Evolutionary conservation across 106 monocot species (phyloP).

Genomic region (Platanthera zijinensis): DNA sequence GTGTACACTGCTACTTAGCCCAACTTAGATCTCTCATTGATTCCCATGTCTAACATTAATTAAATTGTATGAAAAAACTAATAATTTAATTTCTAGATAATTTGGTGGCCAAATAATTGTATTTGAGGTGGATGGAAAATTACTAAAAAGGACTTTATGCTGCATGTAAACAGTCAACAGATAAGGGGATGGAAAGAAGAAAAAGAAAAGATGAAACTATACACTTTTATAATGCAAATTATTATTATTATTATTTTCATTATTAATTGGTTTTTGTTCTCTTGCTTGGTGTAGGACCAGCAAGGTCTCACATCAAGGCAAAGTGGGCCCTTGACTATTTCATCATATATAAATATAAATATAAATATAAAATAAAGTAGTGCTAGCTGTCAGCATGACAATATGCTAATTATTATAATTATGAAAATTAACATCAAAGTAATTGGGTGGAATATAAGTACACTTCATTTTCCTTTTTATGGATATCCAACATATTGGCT

Average conservation of each 20-base stretch:
- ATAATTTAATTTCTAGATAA: neutral
- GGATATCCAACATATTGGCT: too few species aligned
- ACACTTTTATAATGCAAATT: neutral
- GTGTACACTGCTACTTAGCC: too few species aligned
- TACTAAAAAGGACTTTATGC: neutral
- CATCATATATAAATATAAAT: too few species aligned
- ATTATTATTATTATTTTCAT: neutral
- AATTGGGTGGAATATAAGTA: too few species aligned
- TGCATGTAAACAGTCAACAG: conserved; percentile 4
- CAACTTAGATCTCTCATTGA: too few species aligned
- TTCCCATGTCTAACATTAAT: too few species aligned
- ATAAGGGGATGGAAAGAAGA: neutral
- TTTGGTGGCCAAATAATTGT: neutral
- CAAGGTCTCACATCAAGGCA: neutral
- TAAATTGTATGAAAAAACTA: neutral
- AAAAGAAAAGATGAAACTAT: neutral
- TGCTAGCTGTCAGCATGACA: too few species aligned
- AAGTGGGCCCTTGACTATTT: neutral
- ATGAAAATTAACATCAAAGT: too few species aligned
- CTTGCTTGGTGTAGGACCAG: neutral
- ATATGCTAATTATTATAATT: too few species aligned
- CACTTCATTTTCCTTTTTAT: too few species aligned
- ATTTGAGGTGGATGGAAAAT: neutral
- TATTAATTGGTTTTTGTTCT: neutral
- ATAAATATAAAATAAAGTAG: too few species aligned